Percentiles rank a stretch among this genome's conserved stretches.
Evolutionary conservation across 2,329 filamentous ascomycete species (phyloP).

Genomic region (Ascocoryne sarcoides): DNA sequence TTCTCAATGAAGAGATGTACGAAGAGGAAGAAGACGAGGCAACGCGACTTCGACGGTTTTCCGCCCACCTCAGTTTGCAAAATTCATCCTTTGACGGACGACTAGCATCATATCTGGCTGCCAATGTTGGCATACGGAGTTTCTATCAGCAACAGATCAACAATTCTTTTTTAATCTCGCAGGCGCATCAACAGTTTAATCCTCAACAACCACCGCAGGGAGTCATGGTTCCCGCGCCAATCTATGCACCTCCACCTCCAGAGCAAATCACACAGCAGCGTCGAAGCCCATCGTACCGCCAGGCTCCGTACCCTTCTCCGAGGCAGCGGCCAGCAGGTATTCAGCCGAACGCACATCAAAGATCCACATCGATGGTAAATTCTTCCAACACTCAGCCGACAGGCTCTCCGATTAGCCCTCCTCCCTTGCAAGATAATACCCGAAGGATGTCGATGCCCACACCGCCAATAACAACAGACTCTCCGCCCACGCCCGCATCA

Average conservation of each 20-base stretch:
- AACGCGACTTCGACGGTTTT: conserved; percentile 57
- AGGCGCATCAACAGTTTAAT: conserved; percentile 20
- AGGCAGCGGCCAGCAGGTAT: conserved; percentile 23
- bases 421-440: conserved; percentile 16
- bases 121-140: conserved; percentile 47
- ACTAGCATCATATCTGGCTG: conserved; percentile 41
- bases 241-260: conserved; percentile 22
- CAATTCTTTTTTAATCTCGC: background rate
- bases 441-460: conserved; percentile 37
- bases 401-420: conserved; percentile 4
- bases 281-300: conserved; percentile 27
- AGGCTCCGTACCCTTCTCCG: conserved; percentile 34
- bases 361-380: conserved; percentile 2
- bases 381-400: conserved; percentile 1
- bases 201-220: background rate
- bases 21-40: conserved; percentile 85
- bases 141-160: conserved; percentile 36
- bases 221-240: conserved; percentile 22
- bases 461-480: conserved; percentile 1
- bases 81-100: conserved; percentile 18
- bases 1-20: conserved; percentile 90
- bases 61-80: conserved; percentile 41
- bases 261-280: conserved; percentile 10
- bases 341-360: conserved; percentile 30
- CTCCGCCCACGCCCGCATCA: conserved; percentile 6